Evolutionary conservation across 2,329 filamentous ascomycete species (phyloP), one percentile per base, ranked within the genome.

Genomic region (Lachnellula cervina): DNA sequence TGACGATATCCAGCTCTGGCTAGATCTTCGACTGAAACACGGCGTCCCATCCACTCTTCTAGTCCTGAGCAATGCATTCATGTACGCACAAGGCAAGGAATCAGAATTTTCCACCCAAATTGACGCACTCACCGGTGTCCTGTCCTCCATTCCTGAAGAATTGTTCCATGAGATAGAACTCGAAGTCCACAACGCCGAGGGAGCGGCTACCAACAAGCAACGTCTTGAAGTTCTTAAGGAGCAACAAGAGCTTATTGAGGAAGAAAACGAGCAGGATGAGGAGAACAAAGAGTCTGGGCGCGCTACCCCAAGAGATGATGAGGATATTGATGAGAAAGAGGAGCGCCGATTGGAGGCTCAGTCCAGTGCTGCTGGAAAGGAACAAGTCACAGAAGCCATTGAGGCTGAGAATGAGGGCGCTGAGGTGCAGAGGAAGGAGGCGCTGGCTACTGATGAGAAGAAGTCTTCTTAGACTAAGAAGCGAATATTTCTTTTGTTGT

Each of bases 121-220:
- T 57, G 92, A 97, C 64, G 91, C 94, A 0, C 82, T 99, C 49
- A 90, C 92, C 58, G 89, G 91, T 54, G 94, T 99, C 5, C 79
- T 99, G 42, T 95, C 90, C 42, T 92, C 89, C 58, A 97, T 99
- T 60, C 94, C 94, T 3, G 94, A 99, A 74, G 94, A 99, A 73
- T 81, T 99, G 42, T 99, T 95, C 89, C 94, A 99, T 79, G 94
- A 99, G 78, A 97, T 99, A 61, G 94, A 97, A 75, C 87, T 99
- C 34, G 94, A 99, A 76, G 91, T 99, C 9, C 90, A 97, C 80
- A 96, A 87, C 59, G 92, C 93, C 49, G 94, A 99, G 76, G 94
- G 94, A 59, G 93, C 92, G 11, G 94, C 94, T 23, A 99, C 94
- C 63, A 99, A 99, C 83, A 97, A 95, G 81, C 94, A 97, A 79